These are phyloP conservation scores for Xylaria grammica DNA, from an alignment of 495 filamentous ascomycete genomes.

Conservation along the genomic window DNA sequence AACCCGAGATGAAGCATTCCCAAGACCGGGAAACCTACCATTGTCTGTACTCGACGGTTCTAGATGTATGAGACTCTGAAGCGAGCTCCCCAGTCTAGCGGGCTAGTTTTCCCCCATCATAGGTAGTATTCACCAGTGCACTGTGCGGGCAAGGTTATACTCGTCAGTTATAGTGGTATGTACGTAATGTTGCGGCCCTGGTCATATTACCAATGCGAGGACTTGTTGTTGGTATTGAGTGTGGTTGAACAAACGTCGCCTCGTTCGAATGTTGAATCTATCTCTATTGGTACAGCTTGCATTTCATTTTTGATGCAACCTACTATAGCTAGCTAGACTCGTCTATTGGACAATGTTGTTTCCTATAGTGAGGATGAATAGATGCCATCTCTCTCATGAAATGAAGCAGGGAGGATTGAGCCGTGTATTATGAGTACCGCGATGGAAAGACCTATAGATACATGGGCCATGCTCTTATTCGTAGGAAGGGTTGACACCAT, in stretches of 20 bases:
- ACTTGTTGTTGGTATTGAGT: neutral
- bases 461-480: no score
- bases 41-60: neutral
- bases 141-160: neutral
- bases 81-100: neutral
- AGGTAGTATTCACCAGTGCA: neutral
- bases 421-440: no score
- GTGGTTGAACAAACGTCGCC: neutral
- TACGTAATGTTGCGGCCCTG: neutral
- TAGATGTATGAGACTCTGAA: conserved; percentile 12
- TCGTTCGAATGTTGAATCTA: neutral
- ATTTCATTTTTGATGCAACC: no score
- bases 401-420: no score
- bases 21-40: conserved; percentile 10
- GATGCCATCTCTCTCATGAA: no score
- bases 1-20: conserved; percentile 5
- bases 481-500: no score
- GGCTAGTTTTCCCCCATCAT: neutral
- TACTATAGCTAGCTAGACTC: neutral
- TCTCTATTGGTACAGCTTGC: no score
- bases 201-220: neutral
- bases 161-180: neutral
- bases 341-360: neutral
- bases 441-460: no score
- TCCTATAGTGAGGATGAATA: no score